A percentile compares a stretch with the other conserved stretches of the same genome.
These are phyloP conservation scores for Aspergillus terreus DNA, from an alignment of 2,329 filamentous ascomycete genomes.

Conservation along the genomic window DNA sequence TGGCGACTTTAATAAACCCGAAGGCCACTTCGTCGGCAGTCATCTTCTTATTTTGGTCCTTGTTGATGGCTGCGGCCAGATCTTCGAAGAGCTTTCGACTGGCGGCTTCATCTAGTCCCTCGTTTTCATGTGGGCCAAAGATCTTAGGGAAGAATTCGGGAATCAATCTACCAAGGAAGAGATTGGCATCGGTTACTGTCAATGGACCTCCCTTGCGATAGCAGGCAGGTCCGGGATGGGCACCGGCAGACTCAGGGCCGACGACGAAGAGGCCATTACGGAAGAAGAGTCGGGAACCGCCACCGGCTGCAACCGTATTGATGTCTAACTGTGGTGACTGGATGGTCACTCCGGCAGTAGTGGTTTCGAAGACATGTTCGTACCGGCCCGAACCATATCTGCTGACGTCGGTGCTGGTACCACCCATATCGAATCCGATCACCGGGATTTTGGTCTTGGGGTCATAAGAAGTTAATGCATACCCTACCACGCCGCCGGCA, in stretches of 20 bases:
- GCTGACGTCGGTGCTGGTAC: constrained; percentile 85
- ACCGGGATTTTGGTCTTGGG: constrained; percentile 72
- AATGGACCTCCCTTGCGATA: constrained; percentile 86
- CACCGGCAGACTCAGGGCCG: constrained; percentile 82
- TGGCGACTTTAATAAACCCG: constrained; percentile 84
- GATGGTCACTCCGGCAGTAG: not conserved
- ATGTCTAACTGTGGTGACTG: not conserved
- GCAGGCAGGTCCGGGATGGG: constrained; percentile 85
- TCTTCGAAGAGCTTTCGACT: constrained; percentile 63
- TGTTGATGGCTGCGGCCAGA: constrained; percentile 71
- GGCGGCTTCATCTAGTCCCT: constrained; percentile 53
- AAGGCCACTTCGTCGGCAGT: constrained; percentile 78
- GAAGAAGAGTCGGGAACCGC: constrained; percentile 67
- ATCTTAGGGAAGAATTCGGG: constrained; percentile 88
- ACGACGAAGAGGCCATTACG: constrained; percentile 84
- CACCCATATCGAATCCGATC: constrained; percentile 92
- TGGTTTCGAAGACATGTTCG: constrained; percentile 69
- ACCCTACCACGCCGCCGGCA: constrained; percentile 89
- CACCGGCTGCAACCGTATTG: constrained; percentile 67
- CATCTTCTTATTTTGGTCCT: constrained; percentile 51
- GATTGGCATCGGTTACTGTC: constrained; percentile 90
- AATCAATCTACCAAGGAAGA: constrained; percentile 76
- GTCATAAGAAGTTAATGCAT: constrained; percentile 85
- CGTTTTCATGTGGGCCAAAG: constrained; percentile 54
- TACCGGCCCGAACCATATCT: constrained; percentile 74